Base-by-base conservation (phyloP, 2,329 filamentous ascomycete genomes). In the Colletotrichum nymphaeae region DNA sequence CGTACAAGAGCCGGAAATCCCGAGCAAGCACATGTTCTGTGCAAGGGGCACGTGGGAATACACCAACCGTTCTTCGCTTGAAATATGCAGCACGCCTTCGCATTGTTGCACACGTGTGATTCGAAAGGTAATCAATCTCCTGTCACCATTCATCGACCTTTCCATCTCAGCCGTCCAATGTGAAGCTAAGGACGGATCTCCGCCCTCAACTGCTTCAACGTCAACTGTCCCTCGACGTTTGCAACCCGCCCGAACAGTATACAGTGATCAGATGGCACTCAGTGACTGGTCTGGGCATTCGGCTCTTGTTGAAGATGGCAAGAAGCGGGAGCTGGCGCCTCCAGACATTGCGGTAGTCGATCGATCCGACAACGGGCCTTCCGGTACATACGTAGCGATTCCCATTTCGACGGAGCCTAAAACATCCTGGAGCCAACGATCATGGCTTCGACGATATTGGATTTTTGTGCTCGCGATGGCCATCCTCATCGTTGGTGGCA, bases 361-460 rank as follows among this genome's bases (percentile, higher is more conserved):
- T 4, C 60, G 42, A 14, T 19, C 46, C n/a, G 35, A 26, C n/a
- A 49, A 35, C n/a, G 37, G 71, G 19, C 62, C 56, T n/a, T 71
- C 71, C 9, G 53, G 59, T 4, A 71, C 68, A 16, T 63, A 66
- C 22, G 35, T 73, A 11, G 57, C 67, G 24, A 71, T 73, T 16
- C 71, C 71, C 2, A 70, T 71, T 6, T 70, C 67, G 1, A 52
- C 60, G 4, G 67, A 35, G 11, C 56, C 26, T 3, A 30, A 19
- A 22, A 24, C 55, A 3, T 5, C 32, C 22, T 19, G 22, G 26
- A 22, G n/a, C 12, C 58, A 28, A 37, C 16, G 60, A 9, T 46
- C 55, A 8, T 73, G 71, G 67, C 49, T 68, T 46, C 60, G 67
- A 16, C 46, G 71, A 26, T 73, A 73, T 19, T 73, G 71, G 71